Evolutionary conservation across 169 alveolate species (phyloP), one percentile per base, ranked within the genome.

Genomic region (Toxoplasma gondii): DNA sequence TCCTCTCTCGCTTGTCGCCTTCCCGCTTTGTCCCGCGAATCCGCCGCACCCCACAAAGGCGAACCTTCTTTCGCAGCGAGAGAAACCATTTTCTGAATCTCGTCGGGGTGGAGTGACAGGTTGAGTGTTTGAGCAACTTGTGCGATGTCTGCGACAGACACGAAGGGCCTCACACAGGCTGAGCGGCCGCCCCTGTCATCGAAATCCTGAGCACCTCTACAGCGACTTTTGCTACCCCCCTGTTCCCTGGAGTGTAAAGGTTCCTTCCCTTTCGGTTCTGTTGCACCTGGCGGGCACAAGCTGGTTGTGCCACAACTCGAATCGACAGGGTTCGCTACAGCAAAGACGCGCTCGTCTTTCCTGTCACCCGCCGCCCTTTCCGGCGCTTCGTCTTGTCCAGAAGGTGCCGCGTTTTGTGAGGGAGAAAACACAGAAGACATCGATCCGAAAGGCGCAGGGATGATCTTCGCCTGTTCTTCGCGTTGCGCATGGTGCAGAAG

Each of bases 11-110:
- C n/a, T 78, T 45, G 22, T 78, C 86, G 29, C n/a, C 45, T 31
- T 45, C 16, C 39, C 22, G 29, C 9, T 4, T 7, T 31, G 29
- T 64, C 9, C 34, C n/a, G 29, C 34, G 4, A 12, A 16, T 4
- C 74, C n/a, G 7, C 74, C 31, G 74, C n/a, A 19, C 31, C 22
- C 74, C 7, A 31, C 24, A 64, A 16, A 27, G 74, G 74, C 74
- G 74, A 64, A 19, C 86, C 45, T 38, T 78, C 86, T 38, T 17
- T 41, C 86, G 86, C 86, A 0, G 86, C 86, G 9, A 78, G 49
- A 19, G 86, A 78, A 19, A 78, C 22, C 86, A 78, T 78, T 12
- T 78, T 41, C 86, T 78, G 86, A 78, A 78, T n/a, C 86, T 78
- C 86, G 12, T n/a, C 49, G 39, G 39, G 39, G n/a, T 19, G 31